Conservation (phyloP, 495 filamentous ascomycete genomes). For the Tuber calosporum region DNA sequence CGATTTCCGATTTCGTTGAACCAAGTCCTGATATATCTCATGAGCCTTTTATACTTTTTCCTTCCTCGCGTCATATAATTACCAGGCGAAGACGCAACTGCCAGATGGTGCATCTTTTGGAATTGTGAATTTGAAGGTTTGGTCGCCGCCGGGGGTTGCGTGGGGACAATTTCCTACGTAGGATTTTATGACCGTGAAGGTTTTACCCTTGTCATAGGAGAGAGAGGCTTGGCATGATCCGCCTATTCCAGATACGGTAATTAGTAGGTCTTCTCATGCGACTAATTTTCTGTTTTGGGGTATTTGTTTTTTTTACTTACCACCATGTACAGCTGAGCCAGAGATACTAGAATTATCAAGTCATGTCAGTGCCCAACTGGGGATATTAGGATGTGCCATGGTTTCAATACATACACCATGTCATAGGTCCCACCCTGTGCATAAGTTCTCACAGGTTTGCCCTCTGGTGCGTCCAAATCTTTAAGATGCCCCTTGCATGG, state of each 20-base stretch:
- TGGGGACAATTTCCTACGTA: conserved; percentile 59
- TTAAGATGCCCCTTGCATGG: conserved; percentile 52
- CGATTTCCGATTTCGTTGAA: conserved; percentile 65
- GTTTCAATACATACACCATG: conserved; percentile 40
- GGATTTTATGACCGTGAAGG: conserved; percentile 57
- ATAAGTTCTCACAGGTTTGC: conserved; percentile 47
- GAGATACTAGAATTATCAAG: conserved; percentile 42
- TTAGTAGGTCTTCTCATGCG: neutral
- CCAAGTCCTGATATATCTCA: conserved; percentile 52
- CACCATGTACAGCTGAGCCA: conserved; percentile 47
- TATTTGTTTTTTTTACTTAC: conserved; percentile 9
- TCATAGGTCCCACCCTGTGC: conserved; percentile 44
- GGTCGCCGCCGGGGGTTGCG: conserved; percentile 36
- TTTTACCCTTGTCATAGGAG: conserved; percentile 53
- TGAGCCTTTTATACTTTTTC: neutral
- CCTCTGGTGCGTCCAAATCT: conserved; percentile 44
- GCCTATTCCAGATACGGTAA: conserved; percentile 41
- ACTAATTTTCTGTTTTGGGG: neutral
- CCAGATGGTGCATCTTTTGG: conserved; percentile 48
- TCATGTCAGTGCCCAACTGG: conserved; percentile 42
- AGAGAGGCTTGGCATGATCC: conserved; percentile 60
- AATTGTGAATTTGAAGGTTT: conserved; percentile 48
- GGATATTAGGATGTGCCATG: conserved; percentile 31
- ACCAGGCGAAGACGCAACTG: conserved; percentile 48
- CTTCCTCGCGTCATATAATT: conserved; percentile 40